Evolutionary conservation across 139 green algal genomes (phyloP).

Genomic region (Pseudopediastrum boryanum): DNA sequence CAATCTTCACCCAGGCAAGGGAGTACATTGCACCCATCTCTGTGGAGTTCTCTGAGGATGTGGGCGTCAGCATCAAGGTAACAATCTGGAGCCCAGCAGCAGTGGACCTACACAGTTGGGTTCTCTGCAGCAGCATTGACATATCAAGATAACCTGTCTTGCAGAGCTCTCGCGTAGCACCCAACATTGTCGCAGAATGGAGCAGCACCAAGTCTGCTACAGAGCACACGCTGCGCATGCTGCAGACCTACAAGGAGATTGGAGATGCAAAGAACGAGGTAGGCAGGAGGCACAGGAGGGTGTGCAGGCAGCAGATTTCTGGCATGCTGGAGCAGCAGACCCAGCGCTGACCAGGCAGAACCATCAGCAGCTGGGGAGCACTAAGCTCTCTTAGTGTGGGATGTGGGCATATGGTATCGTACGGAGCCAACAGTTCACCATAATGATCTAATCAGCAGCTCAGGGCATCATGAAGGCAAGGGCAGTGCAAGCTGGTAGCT

Average conservation of each 20-base stretch:
- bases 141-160: not conserved
- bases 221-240: constrained; percentile 52
- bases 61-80: constrained; percentile 22
- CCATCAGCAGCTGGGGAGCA: not conserved
- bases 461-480: no score
- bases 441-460: no score
- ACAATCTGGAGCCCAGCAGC: not conserved
- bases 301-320: not conserved
- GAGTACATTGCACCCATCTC: constrained; percentile 35
- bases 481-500: no score
- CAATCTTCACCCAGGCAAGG: constrained; percentile 17
- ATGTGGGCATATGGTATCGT: not conserved
- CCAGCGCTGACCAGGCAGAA: not conserved
- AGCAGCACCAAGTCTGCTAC: constrained; percentile 48
- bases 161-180: constrained; percentile 40
- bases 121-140: not conserved
- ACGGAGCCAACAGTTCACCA: not conserved
- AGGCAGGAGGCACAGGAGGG: not conserved
- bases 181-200: constrained; percentile 48
- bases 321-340: not conserved
- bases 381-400: not conserved
- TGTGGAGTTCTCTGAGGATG: constrained; percentile 36
- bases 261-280: constrained; percentile 63
- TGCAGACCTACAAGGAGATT: constrained; percentile 68
- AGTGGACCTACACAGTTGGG: not conserved